Evolutionary conservation across 768 basidiomycete genomes (phyloP).

Genomic region (Peribolospora baueri): DNA sequence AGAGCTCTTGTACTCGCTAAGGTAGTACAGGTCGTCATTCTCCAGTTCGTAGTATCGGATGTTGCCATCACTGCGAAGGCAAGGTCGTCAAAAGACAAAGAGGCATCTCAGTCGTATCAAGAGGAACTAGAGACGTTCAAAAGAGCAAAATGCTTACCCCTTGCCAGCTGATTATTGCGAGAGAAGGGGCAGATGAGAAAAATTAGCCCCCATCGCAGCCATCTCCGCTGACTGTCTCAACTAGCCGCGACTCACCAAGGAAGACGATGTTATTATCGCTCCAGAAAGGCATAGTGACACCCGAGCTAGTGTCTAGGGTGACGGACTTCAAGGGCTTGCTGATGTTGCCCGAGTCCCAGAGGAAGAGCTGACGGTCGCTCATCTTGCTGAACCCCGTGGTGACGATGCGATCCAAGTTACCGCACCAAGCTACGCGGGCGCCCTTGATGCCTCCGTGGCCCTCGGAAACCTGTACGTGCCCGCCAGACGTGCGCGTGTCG

Average conservation of each 20-base stretch:
- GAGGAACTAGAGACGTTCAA: not conserved
- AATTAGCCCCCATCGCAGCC: too few species aligned
- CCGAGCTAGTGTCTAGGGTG: constrained; percentile 65
- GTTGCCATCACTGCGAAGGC: constrained; percentile 57
- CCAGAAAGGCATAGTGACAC: constrained; percentile 95
- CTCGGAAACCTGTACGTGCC: constrained; percentile 59
- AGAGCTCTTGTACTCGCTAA: constrained; percentile 63
- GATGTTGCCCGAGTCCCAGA: constrained; percentile 71
- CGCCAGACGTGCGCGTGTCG: constrained; percentile 58
- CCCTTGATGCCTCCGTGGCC: constrained; percentile 88
- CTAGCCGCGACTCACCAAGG: constrained; percentile 28
- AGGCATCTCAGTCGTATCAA: not conserved
- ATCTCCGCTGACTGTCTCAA: not conserved
- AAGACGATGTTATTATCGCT: constrained; percentile 68
- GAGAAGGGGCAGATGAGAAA: constrained; percentile 8
- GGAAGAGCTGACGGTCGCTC: constrained; percentile 68
- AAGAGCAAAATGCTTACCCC: constrained; percentile 28
- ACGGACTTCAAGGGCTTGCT: constrained; percentile 45
- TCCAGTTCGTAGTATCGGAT: constrained; percentile 92
- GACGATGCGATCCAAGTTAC: constrained; percentile 60
- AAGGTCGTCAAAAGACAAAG: constrained; percentile 3
- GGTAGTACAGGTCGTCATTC: constrained; percentile 44
- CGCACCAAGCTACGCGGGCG: constrained; percentile 70
- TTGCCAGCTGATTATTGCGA: constrained; percentile 39
- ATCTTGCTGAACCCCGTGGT: constrained; percentile 94